Conservation (phyloP, 768 basidiomycete genomes). For the Melanogaster broomeanus region DNA sequence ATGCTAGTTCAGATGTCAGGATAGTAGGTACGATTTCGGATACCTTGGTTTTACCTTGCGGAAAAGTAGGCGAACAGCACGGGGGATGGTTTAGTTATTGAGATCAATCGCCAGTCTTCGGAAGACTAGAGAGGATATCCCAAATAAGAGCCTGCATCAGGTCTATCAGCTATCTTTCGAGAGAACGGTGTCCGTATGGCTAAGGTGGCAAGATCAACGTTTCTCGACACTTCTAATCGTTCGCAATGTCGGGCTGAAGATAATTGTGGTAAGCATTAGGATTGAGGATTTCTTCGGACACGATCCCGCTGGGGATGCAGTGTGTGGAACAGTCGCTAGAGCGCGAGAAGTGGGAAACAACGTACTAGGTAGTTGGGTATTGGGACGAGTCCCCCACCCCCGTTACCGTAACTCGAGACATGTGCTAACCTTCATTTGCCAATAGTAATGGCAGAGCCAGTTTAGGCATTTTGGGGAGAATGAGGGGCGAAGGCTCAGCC, state of each 20-base stretch:
- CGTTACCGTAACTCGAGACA: too few relatives aligned
- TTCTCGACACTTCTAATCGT: conserved; percentile 19
- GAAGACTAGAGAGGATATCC: conserved; percentile 27
- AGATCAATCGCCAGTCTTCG: conserved; percentile 19
- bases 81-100: conserved; percentile 10
- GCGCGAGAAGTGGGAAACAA: neutral
- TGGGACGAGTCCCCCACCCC: too few relatives aligned
- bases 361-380: neutral
- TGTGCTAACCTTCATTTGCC: too few relatives aligned
- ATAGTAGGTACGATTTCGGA: neutral
- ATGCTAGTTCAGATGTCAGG: conserved; percentile 12
- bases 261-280: conserved; percentile 27
- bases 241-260: conserved; percentile 19
- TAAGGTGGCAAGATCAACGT: conserved; percentile 19
- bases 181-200: too few relatives aligned
- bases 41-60: conserved; percentile 17
- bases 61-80: conserved; percentile 23
- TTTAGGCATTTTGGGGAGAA: too few relatives aligned
- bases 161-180: neutral
- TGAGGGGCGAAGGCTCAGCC: too few relatives aligned
- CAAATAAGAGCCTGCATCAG: conserved; percentile 22
- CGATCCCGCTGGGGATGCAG: neutral
- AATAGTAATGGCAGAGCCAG: too few relatives aligned
- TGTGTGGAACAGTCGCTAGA: too few relatives aligned
- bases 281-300: conserved; percentile 15